Base-by-base conservation (phyloP, 352 stramenopile species). In the Globisporangium yorkense region DNA sequence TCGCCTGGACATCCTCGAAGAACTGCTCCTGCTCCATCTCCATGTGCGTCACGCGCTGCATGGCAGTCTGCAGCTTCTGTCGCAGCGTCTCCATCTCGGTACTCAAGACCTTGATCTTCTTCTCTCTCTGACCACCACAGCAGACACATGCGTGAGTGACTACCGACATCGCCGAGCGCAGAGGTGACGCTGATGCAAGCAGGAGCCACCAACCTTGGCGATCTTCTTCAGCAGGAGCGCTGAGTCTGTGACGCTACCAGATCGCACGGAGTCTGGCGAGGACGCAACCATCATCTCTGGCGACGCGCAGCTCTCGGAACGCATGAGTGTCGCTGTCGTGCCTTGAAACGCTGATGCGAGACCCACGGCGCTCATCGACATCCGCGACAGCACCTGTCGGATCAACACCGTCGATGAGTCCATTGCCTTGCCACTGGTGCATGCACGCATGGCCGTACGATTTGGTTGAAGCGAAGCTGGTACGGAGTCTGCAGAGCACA, bases 11-110 rank as follows among this genome's bases (percentile, higher is more conserved):
- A 47, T 91, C 75, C 52, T 89, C 73, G 35, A 88, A 67, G 71
- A 95, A 81, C 74, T 96, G 59, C 49, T 84, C 85, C 71, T 97
- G 63, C 61, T 96, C 83, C n/a, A 89, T 72, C 39, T 94, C 90
- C 53, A 94, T 71, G 44, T 81, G 74, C 55, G 90, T 77, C 35
- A 84, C 88, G 54, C 87, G 90, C 51, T 75, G 59, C 3, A 71
- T 58, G 0, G 74, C 75, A 18, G 76, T 68, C 5, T 72, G 48
- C 6, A 89, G 61, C 29, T 80, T 72, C 0, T 66, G 51, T 13
- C 73, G 66, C 9, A 92, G 68, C 13, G 68, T 60, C 37, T 76
- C 63, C 10, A 80, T 54, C n/a, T 80, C 67, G 15, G 63, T 44
- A 2, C 54, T 58, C 21, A 87, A 48, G 0, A 67, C 41, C n/a